These are phyloP conservation scores for Phytophthora constricta DNA, from an alignment of 352 stramenopile species.

Conservation along the genomic window DNA sequence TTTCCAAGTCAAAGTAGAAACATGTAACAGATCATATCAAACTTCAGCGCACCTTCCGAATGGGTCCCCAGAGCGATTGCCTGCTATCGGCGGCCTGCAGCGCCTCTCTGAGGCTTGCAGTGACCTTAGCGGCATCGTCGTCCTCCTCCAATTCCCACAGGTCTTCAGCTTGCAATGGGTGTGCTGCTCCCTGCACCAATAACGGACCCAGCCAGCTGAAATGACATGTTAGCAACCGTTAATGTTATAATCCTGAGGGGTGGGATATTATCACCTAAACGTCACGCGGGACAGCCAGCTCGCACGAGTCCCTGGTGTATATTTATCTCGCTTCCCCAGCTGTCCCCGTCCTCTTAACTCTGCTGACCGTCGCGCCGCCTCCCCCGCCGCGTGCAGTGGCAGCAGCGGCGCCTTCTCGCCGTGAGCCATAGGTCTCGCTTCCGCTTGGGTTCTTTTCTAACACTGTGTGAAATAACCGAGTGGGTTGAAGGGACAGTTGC, in stretches of 20 bases:
- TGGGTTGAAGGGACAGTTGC: neutral
- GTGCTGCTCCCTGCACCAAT: constrained; percentile 38
- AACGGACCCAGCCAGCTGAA: constrained; percentile 50
- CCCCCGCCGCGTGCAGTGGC: constrained; percentile 25
- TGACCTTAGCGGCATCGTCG: constrained; percentile 45
- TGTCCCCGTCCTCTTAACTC: neutral
- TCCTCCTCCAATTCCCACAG: constrained; percentile 45
- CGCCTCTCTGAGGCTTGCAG: constrained; percentile 34
- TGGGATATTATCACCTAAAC: constrained; percentile 14
- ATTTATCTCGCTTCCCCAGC: neutral
- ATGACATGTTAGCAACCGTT: neutral
- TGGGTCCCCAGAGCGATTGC: constrained; percentile 51
- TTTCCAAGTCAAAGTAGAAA: neutral
- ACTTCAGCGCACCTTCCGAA: constrained; percentile 37
- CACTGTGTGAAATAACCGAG: no score
- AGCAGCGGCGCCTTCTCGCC: constrained; percentile 30
- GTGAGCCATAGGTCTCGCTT: neutral
- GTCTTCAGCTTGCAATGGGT: constrained; percentile 48
- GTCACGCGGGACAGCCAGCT: constrained; percentile 35
- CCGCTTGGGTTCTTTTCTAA: neutral
- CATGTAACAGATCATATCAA: neutral
- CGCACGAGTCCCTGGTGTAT: constrained; percentile 1
- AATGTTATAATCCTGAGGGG: neutral
- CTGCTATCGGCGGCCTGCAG: constrained; percentile 11
- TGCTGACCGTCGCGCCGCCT: neutral